Conservation (phyloP, 164 flowering plant genomes). For the Stephania yunnanensis region DNA sequence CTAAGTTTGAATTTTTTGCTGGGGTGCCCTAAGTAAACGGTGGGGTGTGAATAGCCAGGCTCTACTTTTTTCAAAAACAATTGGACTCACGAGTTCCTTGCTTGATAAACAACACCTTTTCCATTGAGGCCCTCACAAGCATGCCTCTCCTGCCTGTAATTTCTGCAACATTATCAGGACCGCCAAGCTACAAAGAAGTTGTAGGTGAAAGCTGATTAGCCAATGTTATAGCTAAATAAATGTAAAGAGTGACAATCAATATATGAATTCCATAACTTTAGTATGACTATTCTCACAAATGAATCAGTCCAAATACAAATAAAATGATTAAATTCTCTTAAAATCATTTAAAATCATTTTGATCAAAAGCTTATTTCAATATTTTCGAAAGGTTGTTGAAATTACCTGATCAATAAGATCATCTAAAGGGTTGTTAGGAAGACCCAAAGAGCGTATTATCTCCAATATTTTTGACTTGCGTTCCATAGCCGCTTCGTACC, state of each 20-base stretch:
- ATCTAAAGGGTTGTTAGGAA: constrained; percentile 96
- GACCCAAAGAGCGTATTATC: constrained; percentile 74
- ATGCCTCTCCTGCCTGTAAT: constrained; percentile 96
- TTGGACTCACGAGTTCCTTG: constrained; percentile 84
- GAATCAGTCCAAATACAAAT: not conserved
- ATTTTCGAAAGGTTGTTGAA: not conserved
- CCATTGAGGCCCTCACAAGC: constrained; percentile 88
- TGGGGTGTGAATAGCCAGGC: no score
- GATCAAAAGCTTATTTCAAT: not conserved
- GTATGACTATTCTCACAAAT: not conserved
- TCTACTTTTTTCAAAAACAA: not conserved
- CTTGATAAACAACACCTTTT: constrained; percentile 93
- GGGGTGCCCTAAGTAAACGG: no score
- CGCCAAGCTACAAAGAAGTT: constrained; percentile 72
- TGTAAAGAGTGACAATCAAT: not conserved
- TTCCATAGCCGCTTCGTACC: constrained; percentile 84
- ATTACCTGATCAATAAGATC: constrained; percentile 91
- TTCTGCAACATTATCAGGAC: constrained; percentile 95
- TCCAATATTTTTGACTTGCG: constrained; percentile 78
- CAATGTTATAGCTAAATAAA: not conserved
- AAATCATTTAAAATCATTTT: not conserved
- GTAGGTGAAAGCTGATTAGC: not conserved
- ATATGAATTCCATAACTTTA: not conserved
- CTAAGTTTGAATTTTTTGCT: no score
- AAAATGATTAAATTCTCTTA: not conserved